Evolutionary conservation across 1,139 yeast species (phyloP).

Genomic region (Blastobotrys malaysiensis): DNA sequence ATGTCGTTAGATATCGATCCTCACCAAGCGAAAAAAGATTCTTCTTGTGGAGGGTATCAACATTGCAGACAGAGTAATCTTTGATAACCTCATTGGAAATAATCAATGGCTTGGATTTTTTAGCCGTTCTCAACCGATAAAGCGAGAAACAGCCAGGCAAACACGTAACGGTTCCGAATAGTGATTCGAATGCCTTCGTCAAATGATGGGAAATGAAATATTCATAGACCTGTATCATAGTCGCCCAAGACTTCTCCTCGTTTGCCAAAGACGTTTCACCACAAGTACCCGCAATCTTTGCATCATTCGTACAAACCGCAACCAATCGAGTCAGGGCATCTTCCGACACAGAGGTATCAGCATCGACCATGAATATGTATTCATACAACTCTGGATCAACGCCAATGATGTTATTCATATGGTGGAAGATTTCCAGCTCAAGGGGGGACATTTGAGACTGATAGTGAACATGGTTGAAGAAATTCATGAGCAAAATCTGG

Average conservation of each 20-base stretch:
- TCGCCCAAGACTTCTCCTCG: constrained; percentile 35
- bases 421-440: constrained; percentile 39
- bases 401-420: constrained; percentile 38
- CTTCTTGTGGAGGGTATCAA: constrained; percentile 40
- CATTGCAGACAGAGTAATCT: constrained; percentile 36
- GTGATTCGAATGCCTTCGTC: constrained; percentile 39
- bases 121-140: constrained; percentile 37
- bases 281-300: constrained; percentile 38
- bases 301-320: constrained; percentile 36
- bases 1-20: constrained; percentile 39
- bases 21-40: constrained; percentile 40
- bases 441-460: constrained; percentile 38
- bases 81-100: constrained; percentile 35
- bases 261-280: constrained; percentile 40
- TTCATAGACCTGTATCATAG: constrained; percentile 42
- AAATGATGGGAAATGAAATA: constrained; percentile 40
- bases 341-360: constrained; percentile 37
- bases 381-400: constrained; percentile 40
- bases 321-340: constrained; percentile 37
- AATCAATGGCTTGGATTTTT: constrained; percentile 35
- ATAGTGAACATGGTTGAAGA: constrained; percentile 37
- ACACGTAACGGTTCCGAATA: constrained; percentile 40
- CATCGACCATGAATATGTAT: constrained; percentile 38
- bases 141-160: constrained; percentile 41
- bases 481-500: constrained; percentile 38